Conservation (phyloP, 495 filamentous ascomycete species). For the Aspergillus carlsbadensis region DNA sequence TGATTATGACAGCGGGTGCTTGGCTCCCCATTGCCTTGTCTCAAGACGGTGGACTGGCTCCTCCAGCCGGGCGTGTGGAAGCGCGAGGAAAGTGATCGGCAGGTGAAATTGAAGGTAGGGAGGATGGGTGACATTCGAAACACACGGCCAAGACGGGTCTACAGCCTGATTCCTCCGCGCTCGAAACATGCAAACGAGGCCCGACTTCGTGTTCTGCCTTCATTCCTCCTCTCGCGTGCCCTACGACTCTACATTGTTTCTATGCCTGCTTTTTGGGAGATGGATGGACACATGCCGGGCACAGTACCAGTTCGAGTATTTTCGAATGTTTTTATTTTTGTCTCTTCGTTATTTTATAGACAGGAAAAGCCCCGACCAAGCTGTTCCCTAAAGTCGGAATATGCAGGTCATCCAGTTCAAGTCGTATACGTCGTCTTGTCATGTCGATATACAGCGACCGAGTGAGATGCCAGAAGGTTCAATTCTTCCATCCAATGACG, state of each 20-base stretch:
- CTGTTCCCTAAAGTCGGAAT: conserved; percentile 24
- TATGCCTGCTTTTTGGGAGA: too few species aligned
- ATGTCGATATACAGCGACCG: conserved; percentile 17
- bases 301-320: conserved; percentile 11
- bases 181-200: background rate
- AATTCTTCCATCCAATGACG: conserved; percentile 6
- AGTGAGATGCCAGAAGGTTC: conserved; percentile 34
- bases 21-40: background rate
- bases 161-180: background rate
- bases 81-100: background rate
- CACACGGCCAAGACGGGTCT: conserved; percentile 2
- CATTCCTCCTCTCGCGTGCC: too few species aligned
- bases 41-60: background rate
- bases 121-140: background rate
- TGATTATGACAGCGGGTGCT: background rate
- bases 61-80: background rate
- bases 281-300: too few species aligned
- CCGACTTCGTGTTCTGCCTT: too few species aligned
- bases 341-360: conserved; percentile 34
- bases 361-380: conserved; percentile 36
- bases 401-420: conserved; percentile 38
- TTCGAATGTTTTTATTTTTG: conserved; percentile 43
- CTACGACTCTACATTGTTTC: too few species aligned
- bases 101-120: background rate
- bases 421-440: conserved; percentile 21